Conservation (phyloP, 164 flowering plant species). For the Cinnamomum micranthum region DNA sequence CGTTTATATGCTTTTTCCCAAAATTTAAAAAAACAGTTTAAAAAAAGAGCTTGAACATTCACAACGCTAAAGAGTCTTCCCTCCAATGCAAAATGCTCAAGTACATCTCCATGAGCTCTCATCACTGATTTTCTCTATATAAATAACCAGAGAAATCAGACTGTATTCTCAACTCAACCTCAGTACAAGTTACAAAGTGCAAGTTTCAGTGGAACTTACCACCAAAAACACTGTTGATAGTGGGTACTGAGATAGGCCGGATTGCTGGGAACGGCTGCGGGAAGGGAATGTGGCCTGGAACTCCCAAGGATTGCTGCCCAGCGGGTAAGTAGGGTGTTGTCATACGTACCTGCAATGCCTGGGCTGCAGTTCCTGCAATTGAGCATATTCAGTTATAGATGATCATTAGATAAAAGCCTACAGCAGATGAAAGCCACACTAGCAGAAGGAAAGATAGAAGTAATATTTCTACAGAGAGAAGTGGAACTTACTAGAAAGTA, state of each 20-base stretch:
- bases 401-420: too few species aligned
- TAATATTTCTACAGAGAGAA: too few species aligned
- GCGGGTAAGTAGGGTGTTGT: constrained; percentile 35
- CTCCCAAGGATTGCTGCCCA: constrained; percentile 43
- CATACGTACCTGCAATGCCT: constrained; percentile 38
- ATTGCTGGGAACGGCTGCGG: constrained; percentile 49
- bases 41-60: neutral
- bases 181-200: neutral
- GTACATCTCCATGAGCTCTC: neutral
- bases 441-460: too few species aligned
- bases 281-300: constrained; percentile 44
- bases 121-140: neutral
- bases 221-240: constrained; percentile 32
- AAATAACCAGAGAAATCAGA: neutral
- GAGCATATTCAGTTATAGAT: neutral
- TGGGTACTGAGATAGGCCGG: constrained; percentile 37
- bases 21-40: too few species aligned
- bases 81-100: neutral
- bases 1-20: neutral
- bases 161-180: neutral
- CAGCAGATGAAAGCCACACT: too few species aligned
- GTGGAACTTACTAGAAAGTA: too few species aligned
- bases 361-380: constrained; percentile 36
- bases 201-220: constrained; percentile 42
- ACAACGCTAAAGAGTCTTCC: neutral